phyloP scores from a whole-genome alignment of 2,329 filamentous ascomycete genomes.

The Emericellopsis atlantica region DNA sequence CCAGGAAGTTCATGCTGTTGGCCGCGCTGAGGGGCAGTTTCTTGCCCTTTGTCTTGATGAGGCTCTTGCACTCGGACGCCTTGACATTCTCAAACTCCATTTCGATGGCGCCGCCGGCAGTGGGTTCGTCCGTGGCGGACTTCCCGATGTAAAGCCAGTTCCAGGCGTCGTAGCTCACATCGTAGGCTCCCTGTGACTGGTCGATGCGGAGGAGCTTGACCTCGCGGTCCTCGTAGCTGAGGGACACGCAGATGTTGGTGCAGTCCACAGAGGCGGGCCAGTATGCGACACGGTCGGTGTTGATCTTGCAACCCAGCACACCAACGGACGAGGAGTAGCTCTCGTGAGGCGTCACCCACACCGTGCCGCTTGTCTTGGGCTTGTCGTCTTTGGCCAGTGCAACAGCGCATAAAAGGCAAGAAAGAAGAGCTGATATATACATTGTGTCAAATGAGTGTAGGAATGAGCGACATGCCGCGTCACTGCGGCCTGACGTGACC shows the following conservation, averaged over 20 bases:
- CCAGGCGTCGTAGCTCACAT: slow-evolving; percentile 50
- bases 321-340: slow-evolving; percentile 45
- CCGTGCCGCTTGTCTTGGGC: slow-evolving; percentile 6
- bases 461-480: too few species aligned
- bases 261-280: slow-evolving; percentile 44
- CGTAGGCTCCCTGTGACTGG: slow-evolving; percentile 41
- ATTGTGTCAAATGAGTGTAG: too few species aligned
- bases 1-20: slow-evolving; percentile 41
- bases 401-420: neutral
- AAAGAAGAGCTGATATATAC: neutral
- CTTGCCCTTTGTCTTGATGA: slow-evolving; percentile 29
- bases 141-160: slow-evolving; percentile 41
- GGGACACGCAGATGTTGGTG: slow-evolving; percentile 40
- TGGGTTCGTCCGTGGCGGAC: slow-evolving; percentile 30
- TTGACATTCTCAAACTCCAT: slow-evolving; percentile 33
- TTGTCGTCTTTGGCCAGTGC: neutral
- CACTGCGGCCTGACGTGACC: too few species aligned
- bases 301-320: slow-evolving; percentile 47
- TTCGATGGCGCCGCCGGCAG: slow-evolving; percentile 30
- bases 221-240: slow-evolving; percentile 31
- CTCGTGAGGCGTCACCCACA: slow-evolving; percentile 39
- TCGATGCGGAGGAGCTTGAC: slow-evolving; percentile 49
- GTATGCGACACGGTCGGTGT: slow-evolving; percentile 49
- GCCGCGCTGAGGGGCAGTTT: slow-evolving; percentile 30
- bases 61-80: slow-evolving; percentile 28